phyloP scores from a whole-genome alignment of 441 rosid species.

The Melastoma candidum region DNA sequence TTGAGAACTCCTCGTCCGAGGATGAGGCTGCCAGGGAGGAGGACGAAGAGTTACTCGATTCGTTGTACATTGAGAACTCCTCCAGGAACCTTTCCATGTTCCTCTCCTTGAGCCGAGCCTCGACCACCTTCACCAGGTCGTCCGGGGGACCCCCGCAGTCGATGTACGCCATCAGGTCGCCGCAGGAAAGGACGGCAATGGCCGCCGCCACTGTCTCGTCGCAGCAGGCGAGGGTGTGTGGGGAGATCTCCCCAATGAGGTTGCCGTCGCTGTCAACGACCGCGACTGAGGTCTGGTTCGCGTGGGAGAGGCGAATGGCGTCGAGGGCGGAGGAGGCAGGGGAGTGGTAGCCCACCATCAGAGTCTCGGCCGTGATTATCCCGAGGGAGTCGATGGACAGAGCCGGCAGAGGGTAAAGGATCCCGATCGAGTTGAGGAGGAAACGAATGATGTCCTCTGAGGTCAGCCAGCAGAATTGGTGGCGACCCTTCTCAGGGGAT shows the following conservation, averaged over 20 bases:
- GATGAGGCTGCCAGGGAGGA: conserved; percentile 9
- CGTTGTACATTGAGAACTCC: conserved; percentile 32
- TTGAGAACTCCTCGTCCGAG: conserved; percentile 55
- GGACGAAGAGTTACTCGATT: conserved; percentile 25
- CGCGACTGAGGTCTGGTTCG: conserved; percentile 64
- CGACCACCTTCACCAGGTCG: conserved; percentile 49
- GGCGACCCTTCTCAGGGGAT: conserved; percentile 19
- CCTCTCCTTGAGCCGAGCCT: conserved; percentile 41
- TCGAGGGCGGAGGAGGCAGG: conserved; percentile 50
- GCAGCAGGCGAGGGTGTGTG: conserved; percentile 63
- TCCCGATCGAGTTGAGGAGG: conserved; percentile 66
- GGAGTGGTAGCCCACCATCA: conserved; percentile 55
- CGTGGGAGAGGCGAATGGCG: conserved; percentile 35
- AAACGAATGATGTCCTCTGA: conserved; percentile 84
- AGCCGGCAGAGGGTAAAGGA: conserved; percentile 64
- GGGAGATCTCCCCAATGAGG: conserved; percentile 73
- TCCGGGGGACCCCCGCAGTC: conserved; percentile 92
- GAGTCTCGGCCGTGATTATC: conserved; percentile 36
- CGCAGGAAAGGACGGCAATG: conserved; percentile 54
- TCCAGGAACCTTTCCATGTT: conserved; percentile 45
- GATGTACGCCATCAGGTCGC: conserved; percentile 84
- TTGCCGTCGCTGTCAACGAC: conserved; percentile 49
- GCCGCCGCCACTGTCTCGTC: conserved; percentile 80
- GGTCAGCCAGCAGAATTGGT: conserved; percentile 79
- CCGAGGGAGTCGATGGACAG: conserved; percentile 52